phyloP scores from a whole-genome alignment of 2,329 filamentous ascomycete genomes.

The Penicillium sclerotigenum region DNA sequence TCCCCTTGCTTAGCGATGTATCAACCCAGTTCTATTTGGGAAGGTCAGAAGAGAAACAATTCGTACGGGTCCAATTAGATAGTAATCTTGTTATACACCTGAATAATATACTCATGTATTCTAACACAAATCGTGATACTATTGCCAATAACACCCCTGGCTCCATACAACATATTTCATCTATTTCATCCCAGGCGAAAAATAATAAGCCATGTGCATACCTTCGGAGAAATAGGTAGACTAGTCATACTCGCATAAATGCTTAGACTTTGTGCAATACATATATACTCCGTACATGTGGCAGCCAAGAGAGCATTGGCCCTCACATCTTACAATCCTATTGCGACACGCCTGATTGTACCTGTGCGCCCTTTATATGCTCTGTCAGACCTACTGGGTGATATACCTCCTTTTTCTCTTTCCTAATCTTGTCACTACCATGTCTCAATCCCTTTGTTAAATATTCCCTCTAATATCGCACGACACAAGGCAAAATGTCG shows the following conservation, averaged over 20 bases:
- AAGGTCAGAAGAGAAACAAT: conserved; percentile 6
- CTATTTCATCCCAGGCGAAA: not conserved
- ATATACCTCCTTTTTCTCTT: conserved; percentile 4
- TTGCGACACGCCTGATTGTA: conserved; percentile 3
- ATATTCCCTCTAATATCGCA: not conserved
- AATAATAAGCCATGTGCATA: not conserved
- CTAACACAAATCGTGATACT: not conserved
- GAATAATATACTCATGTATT: not conserved
- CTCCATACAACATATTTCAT: too few species aligned
- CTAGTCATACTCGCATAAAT: conserved; percentile 1
- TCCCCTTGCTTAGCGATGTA: conserved; percentile 19
- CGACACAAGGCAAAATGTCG: conserved; percentile 9
- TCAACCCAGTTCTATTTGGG: conserved; percentile 5
- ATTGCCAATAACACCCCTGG: conserved; percentile 14
- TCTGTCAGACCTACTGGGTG: not conserved
- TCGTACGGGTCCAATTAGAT: not conserved
- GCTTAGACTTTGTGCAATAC: conserved; percentile 5
- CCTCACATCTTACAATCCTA: conserved; percentile 22
- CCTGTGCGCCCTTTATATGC: conserved; percentile 6
- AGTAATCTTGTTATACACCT: not conserved
- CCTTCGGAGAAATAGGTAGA: not conserved
- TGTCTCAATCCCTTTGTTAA: not conserved
- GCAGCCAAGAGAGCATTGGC: conserved; percentile 23
- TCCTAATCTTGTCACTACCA: not conserved
- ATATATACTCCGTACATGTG: too few species aligned